Evolutionary conservation across 768 basidiomycete genomes (phyloP).

Genomic region (Leccinum boreale): DNA sequence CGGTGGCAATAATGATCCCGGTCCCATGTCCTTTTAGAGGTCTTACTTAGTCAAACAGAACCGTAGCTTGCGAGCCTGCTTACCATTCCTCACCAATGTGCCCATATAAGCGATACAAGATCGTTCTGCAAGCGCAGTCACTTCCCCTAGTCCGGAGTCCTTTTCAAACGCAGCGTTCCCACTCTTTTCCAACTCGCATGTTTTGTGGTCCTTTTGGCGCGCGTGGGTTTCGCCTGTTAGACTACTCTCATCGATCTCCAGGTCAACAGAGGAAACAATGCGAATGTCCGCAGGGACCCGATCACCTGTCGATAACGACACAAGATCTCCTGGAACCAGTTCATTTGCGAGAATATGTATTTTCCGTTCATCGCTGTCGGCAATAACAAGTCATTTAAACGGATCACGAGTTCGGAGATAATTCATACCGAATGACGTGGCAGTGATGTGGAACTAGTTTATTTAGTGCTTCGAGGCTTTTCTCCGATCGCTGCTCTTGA

Average conservation of each 20-base stretch:
- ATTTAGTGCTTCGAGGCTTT: constrained; percentile 91
- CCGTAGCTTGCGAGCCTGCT: constrained; percentile 7
- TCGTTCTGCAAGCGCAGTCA: constrained; percentile 74
- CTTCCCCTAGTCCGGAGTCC: constrained; percentile 36
- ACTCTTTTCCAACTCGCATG: constrained; percentile 46
- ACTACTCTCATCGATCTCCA: constrained; percentile 95
- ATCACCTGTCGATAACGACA: constrained; percentile 87
- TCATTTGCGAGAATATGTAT: constrained; percentile 90
- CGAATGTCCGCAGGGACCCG: constrained; percentile 93
- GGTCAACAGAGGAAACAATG: constrained; percentile 72
- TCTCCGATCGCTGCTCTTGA: constrained; percentile 92
- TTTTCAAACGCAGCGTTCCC: constrained; percentile 5
- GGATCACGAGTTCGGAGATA: not conserved
- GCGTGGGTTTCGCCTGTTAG: constrained; percentile 91
- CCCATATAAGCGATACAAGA: constrained; percentile 94
- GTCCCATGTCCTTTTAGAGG: constrained; percentile 62
- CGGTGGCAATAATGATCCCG: constrained; percentile 85
- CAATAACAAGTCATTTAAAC: not conserved
- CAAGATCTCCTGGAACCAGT: constrained; percentile 92
- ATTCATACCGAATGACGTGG: constrained; percentile 67
- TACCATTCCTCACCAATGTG: constrained; percentile 87
- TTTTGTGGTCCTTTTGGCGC: constrained; percentile 60
- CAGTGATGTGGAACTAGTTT: constrained; percentile 97
- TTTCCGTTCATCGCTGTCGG: constrained; percentile 46
- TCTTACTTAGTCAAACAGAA: constrained; percentile 2